phyloP scores from a whole-genome alignment of 2,329 filamentous ascomycete species.

The Verticillium albo-atrum region DNA sequence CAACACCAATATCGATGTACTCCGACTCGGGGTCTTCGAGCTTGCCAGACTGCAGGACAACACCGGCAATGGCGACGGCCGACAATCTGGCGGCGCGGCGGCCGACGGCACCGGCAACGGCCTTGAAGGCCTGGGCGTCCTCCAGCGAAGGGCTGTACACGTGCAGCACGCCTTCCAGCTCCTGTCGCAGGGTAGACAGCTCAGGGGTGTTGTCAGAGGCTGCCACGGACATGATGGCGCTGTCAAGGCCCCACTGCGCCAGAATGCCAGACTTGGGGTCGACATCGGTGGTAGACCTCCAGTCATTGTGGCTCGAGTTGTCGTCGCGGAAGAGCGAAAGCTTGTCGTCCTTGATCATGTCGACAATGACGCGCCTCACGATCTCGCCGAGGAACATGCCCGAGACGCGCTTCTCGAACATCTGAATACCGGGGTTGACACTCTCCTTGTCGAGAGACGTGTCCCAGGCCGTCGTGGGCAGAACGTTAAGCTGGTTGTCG shows the following conservation, averaged over 20 bases:
- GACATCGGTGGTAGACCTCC: constrained; percentile 65
- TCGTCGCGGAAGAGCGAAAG: constrained; percentile 72
- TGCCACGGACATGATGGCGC: constrained; percentile 81
- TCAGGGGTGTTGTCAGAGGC: constrained; percentile 74
- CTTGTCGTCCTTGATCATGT: constrained; percentile 63
- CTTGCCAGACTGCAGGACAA: constrained; percentile 76
- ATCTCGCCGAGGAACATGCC: constrained; percentile 99
- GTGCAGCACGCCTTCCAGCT: constrained; percentile 70
- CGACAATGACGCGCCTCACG: constrained; percentile 69
- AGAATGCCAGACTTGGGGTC: constrained; percentile 62
- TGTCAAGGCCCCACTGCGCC: constrained; percentile 86
- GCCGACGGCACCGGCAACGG: constrained; percentile 76
- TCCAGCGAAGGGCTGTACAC: constrained; percentile 73
- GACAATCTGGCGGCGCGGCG: constrained; percentile 84
- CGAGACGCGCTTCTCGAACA: constrained; percentile 98
- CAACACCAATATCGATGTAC: constrained; percentile 84
- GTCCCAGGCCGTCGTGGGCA: constrained; percentile 85
- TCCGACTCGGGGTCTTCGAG: constrained; percentile 61
- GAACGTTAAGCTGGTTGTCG: constrained; percentile 84
- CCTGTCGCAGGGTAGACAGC: constrained; percentile 68
- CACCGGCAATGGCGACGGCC: constrained; percentile 80
- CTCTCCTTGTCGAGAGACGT: constrained; percentile 70
- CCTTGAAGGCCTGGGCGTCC: constrained; percentile 85
- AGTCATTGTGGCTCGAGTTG: constrained; percentile 67
- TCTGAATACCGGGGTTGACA: constrained; percentile 90